A percentile compares a stretch with the other conserved stretches of the same genome.
These are phyloP conservation scores for Trichoderma virens DNA, from an alignment of 495 filamentous ascomycete species.

Conservation along the genomic window DNA sequence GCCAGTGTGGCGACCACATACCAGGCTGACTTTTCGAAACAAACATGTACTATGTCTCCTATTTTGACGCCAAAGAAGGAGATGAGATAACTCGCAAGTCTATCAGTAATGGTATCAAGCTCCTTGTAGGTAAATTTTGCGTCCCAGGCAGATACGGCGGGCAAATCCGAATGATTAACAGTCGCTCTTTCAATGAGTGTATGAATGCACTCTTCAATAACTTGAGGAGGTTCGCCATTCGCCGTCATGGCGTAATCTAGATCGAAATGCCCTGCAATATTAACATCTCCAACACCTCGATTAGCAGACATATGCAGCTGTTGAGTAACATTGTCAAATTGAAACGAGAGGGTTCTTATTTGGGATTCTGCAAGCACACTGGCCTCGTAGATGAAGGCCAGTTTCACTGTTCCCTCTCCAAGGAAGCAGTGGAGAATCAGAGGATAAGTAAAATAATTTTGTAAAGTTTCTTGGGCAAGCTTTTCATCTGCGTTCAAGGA, in stretches of 20 bases:
- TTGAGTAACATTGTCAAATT: conserved; percentile 13
- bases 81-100: not conserved
- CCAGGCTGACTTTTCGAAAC: conserved; percentile 26
- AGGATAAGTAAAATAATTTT: conserved; percentile 16
- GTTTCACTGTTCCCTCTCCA: not conserved
- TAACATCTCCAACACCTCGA: not conserved
- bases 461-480: not conserved
- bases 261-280: not conserved
- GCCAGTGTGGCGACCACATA: conserved; percentile 1
- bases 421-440: conserved; percentile 6
- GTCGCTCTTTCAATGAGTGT: not conserved
- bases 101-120: not conserved
- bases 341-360: conserved; percentile 15
- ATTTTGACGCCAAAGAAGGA: not conserved
- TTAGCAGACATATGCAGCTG: conserved; percentile 8
- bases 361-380: conserved; percentile 7
- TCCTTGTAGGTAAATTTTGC: not conserved
- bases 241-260: not conserved
- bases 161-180: not conserved
- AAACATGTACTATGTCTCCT: conserved; percentile 19
- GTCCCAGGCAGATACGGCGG: not conserved
- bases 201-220: not conserved
- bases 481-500: not conserved
- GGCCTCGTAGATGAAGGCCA: not conserved
- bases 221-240: not conserved